Evolutionary conservation across 1,284 basidiomycete genomes (phyloP), one percentile per base, ranked within the genome.

Genomic region (Trichosporon faecale): DNA sequence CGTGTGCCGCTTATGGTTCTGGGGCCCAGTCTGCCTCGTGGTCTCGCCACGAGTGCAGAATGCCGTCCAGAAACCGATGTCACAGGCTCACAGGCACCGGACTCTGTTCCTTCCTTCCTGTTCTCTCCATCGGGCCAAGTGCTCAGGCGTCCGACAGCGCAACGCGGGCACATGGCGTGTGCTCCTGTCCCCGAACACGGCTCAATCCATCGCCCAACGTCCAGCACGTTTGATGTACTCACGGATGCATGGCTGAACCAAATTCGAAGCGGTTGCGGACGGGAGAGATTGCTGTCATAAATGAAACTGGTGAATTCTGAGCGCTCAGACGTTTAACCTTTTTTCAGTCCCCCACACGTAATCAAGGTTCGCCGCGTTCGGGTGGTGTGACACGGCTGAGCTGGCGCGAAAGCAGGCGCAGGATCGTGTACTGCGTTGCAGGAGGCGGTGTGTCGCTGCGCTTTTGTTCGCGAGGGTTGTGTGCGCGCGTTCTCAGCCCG

Each of bases 161-260:
- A 57, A 57, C 21, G 52, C 64, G 64, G n/a, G 49, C 49, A 11
- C 49, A 52, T 65, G 44, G 27, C 40, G 40, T 31, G 64, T 31
- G 27, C n/a, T 14, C 64, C 25, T 35, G 44, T 29, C 44, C 49
- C 9, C 23, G 31, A 11, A 29, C 55, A 61, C 29, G 66, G 49
- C 33, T 31, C 27, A 27, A 60, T 3, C 18, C 18, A 11, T n/a
- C n/a, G 37, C 55, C 35, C n/a, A 37, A 49, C 21, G 35, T 52
- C 23, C 40, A 37, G 35, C 40, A 23, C 52, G 5, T 23, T 23
- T 29, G 23, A 33, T 14, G 12, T 16, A 73, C 72, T 73, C 64
- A 73, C 72, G 72, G 72, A 40, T 73, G 72, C 72, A 73, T 73
- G 29, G 69, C 72, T 33, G 70, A 66, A 29, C 64, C 68, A 37